Conservation (phyloP, 2,329 filamentous ascomycete species). For the Aspergillus ibericus region DNA sequence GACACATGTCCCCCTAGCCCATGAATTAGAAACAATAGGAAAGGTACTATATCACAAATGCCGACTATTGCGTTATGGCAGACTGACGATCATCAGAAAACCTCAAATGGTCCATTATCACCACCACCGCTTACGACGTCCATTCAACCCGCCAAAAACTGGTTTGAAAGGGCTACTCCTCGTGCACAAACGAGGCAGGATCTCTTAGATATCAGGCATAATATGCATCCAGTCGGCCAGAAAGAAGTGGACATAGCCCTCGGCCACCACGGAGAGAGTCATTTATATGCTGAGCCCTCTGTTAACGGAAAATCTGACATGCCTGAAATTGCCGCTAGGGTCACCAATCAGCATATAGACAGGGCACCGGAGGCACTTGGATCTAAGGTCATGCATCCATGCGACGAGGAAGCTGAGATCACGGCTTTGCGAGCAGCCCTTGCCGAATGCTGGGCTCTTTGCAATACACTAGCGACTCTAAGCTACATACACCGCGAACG, state of each 20-base stretch:
- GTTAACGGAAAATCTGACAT: slow-evolving; percentile 28
- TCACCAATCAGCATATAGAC: slow-evolving; percentile 16
- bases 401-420: slow-evolving; percentile 57
- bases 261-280: not conserved
- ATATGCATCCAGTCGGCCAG: not conserved
- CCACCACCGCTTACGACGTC: slow-evolving; percentile 76
- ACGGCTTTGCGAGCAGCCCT: slow-evolving; percentile 73
- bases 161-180: slow-evolving; percentile 70
- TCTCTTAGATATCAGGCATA: slow-evolving; percentile 48
- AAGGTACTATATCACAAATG: slow-evolving; percentile 16
- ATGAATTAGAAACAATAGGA: not conserved
- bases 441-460: slow-evolving; percentile 89
- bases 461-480: slow-evolving; percentile 82
- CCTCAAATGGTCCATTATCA: slow-evolving; percentile 49
- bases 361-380: slow-evolving; percentile 26
- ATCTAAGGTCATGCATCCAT: slow-evolving; percentile 35
- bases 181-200: slow-evolving; percentile 81
- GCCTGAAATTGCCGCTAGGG: slow-evolving; percentile 24
- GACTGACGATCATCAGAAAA: slow-evolving; percentile 22
- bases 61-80: not conserved
- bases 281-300: not conserved
- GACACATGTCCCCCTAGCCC: slow-evolving; percentile 4
- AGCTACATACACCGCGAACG: slow-evolving; percentile 80
- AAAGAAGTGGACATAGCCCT: not conserved
- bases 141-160: slow-evolving; percentile 65